Base-by-base conservation (phyloP, 2,329 filamentous ascomycete genomes). In the Colletotrichum sp. region DNA sequence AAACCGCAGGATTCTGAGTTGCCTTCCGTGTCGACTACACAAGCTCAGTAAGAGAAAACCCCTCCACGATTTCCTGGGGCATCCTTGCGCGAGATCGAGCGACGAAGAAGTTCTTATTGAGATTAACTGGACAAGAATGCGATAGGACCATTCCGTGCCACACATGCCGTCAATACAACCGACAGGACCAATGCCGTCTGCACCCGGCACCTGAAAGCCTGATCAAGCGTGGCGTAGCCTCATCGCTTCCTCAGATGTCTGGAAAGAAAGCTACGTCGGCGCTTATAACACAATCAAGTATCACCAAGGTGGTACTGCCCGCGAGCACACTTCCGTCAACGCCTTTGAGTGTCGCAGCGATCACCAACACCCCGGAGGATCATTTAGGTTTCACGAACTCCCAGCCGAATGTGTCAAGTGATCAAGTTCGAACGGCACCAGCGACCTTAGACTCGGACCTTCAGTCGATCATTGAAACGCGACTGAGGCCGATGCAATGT, bases 81-180 rank as follows among this genome's bases (percentile, higher is more conserved):
- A 22, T 22, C 44, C n/a, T 52, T 22, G 44, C n/a, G 6, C 44
- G n/a, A 52, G 7, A 13, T 2, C n/a, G 44, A 52, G 44, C 44
- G 3, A 52, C n/a, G 11, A 22, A 19, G 11, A 13, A n/a, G n/a
- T 52, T 13, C 44, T 52, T 4, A 22, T 12, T 52, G n/a, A 22
- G 12, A 9, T 11, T 52, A 11, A 52, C 44, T 13, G 44, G 7
- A 52, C 0, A 52, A 52, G 44, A 52, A 71, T 83, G 82, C 75
- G 82, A 83, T 69, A 80, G 82, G 34, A 78, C 77, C n/a, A 78
- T 83, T 7, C 82, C 82, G 6, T 83, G 82, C 65, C 75, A 82
- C 15, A 82, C 79, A 8, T 83, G 82, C 64, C 78, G 76, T 25
- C 81, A 81, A 63, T 83, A 82, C 49, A 78, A 78, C 8, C 79